Conservation (phyloP, 805 yeast species). For the Lipomyces sp. region DNA sequence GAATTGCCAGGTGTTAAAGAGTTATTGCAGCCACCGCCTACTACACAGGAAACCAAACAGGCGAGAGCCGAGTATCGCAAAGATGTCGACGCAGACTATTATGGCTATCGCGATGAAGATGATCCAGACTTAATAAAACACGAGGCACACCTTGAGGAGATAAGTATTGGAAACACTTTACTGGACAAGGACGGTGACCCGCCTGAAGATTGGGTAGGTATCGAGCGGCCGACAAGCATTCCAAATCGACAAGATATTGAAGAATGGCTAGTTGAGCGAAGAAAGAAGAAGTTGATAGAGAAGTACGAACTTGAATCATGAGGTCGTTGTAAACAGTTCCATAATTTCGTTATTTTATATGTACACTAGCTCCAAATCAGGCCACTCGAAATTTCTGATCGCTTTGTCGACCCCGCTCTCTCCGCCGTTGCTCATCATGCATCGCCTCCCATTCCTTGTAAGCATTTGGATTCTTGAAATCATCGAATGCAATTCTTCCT, state of each 20-base stretch:
- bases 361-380: background rate
- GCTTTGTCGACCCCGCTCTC: background rate
- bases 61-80: slow-evolving; percentile 12
- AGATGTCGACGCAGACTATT: slow-evolving; percentile 41
- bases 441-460: slow-evolving; percentile 29
- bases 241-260: slow-evolving; percentile 42
- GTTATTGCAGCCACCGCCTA: slow-evolving; percentile 49
- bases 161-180: slow-evolving; percentile 24
- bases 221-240: slow-evolving; percentile 28
- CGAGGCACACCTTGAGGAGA: slow-evolving; percentile 35
- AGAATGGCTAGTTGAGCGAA: slow-evolving; percentile 38
- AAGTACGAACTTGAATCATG: slow-evolving; percentile 16
- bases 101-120: slow-evolving; percentile 43
- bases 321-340: background rate
- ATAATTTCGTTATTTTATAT: background rate
- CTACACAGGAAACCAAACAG: background rate
- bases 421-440: background rate
- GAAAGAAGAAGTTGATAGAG: slow-evolving; percentile 27
- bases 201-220: slow-evolving; percentile 25
- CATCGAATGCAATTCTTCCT: slow-evolving; percentile 46
- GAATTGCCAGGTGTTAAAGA: slow-evolving; percentile 75
- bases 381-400: slow-evolving; percentile 1
- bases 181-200: slow-evolving; percentile 16
- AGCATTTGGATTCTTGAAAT: slow-evolving; percentile 34
- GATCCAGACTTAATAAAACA: slow-evolving; percentile 29